These are phyloP conservation scores for Xylaria sp. DNA, from an alignment of 2,329 filamentous ascomycete species.

Conservation along the genomic window DNA sequence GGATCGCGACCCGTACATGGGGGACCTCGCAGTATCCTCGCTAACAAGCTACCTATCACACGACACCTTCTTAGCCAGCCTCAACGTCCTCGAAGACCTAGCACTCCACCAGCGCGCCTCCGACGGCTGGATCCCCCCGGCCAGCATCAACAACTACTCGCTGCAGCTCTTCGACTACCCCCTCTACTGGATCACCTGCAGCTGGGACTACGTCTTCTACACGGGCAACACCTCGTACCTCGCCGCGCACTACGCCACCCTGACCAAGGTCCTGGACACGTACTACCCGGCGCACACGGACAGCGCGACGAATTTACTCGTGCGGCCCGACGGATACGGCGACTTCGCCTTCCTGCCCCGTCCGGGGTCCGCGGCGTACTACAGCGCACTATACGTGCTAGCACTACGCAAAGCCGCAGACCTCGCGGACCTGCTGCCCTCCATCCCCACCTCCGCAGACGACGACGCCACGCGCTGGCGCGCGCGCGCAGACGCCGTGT, in stretches of 20 bases:
- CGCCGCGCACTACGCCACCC: slow-evolving; percentile 54
- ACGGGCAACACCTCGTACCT: slow-evolving; percentile 59
- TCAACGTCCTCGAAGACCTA: slow-evolving; percentile 62
- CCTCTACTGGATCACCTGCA: slow-evolving; percentile 63
- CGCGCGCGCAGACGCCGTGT: slow-evolving; percentile 51
- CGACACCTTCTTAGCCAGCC: slow-evolving; percentile 53
- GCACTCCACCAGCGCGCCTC: slow-evolving; percentile 58
- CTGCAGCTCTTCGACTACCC: slow-evolving; percentile 64
- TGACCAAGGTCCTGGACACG: slow-evolving; percentile 56
- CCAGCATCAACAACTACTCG: slow-evolving; percentile 62
- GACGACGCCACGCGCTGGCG: slow-evolving; percentile 55
- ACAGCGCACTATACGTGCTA: slow-evolving; percentile 63
- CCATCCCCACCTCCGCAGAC: slow-evolving; percentile 33
- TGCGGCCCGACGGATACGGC: slow-evolving; percentile 58
- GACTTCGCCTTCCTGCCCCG: slow-evolving; percentile 64
- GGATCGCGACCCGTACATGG: slow-evolving; percentile 65
- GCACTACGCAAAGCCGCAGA: slow-evolving; percentile 58
- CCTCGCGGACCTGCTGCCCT: slow-evolving; percentile 51
- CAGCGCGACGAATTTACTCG: slow-evolving; percentile 53
- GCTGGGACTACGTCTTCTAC: slow-evolving; percentile 62
- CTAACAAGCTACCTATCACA: slow-evolving; percentile 62
- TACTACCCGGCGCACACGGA: slow-evolving; percentile 60
- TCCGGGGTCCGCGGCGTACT: slow-evolving; percentile 62
- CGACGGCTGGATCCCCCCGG: slow-evolving; percentile 66
- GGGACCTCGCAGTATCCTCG: slow-evolving; percentile 62